Evolutionary conservation across 352 stramenopile genomes (phyloP).

Genomic region (Phytophthora vignae): DNA sequence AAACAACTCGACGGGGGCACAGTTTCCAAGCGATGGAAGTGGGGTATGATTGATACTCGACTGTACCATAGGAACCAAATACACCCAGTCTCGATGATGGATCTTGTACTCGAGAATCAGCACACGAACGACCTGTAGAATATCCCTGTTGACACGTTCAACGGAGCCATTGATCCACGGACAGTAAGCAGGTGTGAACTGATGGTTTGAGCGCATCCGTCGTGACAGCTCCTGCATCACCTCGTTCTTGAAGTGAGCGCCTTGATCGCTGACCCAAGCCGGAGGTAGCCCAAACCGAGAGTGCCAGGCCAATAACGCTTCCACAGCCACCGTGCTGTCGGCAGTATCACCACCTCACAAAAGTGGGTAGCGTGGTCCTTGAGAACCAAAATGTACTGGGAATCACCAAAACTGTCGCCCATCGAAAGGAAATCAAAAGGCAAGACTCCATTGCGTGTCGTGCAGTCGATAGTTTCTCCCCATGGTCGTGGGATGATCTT

Average conservation of each 20-base stretch:
- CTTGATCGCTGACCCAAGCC: neutral
- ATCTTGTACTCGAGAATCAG: slow-evolving; percentile 33
- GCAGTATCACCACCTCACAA: slow-evolving; percentile 4
- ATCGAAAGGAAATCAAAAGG: slow-evolving; percentile 13
- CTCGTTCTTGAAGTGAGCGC: slow-evolving; percentile 6
- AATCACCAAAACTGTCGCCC: slow-evolving; percentile 5
- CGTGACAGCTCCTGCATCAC: neutral
- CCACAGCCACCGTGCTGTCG: slow-evolving; percentile 8
- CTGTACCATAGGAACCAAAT: slow-evolving; percentile 34
- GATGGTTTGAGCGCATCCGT: slow-evolving; percentile 22
- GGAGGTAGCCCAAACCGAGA: slow-evolving; percentile 1
- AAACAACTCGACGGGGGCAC: slow-evolving; percentile 34
- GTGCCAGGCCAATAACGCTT: slow-evolving; percentile 5
- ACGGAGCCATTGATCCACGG: slow-evolving; percentile 46
- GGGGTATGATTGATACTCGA: slow-evolving; percentile 41
- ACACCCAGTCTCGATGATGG: slow-evolving; percentile 23
- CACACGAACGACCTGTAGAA: slow-evolving; percentile 35
- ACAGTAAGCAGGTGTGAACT: slow-evolving; percentile 20
- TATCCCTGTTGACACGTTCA: slow-evolving; percentile 37
- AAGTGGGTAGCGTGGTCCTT: slow-evolving; percentile 3
- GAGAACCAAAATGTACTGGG: slow-evolving; percentile 3
- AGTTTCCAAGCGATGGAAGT: slow-evolving; percentile 24
- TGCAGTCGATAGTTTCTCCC: slow-evolving; percentile 13
- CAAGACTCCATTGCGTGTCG: slow-evolving; percentile 1
- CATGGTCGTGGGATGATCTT: slow-evolving; percentile 9